Conservation (phyloP, 164 flowering plant species). For the Magnolia sinica region DNA sequence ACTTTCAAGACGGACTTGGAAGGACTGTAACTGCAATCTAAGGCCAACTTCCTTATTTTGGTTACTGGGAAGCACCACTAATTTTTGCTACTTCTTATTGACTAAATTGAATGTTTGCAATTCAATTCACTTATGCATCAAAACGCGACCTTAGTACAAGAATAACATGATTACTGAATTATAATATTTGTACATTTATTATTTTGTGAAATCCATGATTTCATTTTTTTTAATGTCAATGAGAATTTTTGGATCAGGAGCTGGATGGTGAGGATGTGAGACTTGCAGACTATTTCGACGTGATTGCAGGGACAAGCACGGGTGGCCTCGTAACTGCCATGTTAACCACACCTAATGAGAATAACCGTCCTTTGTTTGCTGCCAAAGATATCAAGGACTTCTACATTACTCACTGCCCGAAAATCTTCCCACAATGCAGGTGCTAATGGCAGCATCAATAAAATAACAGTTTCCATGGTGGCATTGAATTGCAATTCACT, state of each 20-base stretch:
- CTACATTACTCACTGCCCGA: conserved; percentile 22
- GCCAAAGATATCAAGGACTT: conserved; percentile 36
- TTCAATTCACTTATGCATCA: not conserved
- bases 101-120: not conserved
- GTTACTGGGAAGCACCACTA: too few species aligned
- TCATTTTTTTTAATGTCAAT: not conserved
- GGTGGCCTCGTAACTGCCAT: conserved; percentile 40
- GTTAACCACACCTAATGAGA: conserved; percentile 32
- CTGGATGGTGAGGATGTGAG: conserved; percentile 30
- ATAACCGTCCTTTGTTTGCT: conserved; percentile 33
- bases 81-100: too few species aligned
- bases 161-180: too few species aligned
- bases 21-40: too few species aligned
- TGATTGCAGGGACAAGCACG: conserved; percentile 40
- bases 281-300: conserved; percentile 41
- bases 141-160: not conserved
- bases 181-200: not conserved
- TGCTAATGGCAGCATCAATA: not conserved
- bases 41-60: too few species aligned
- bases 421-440: conserved; percentile 31
- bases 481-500: not conserved
- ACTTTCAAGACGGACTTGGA: too few species aligned
- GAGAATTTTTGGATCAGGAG: conserved; percentile 14
- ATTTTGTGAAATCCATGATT: not conserved
- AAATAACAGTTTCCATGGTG: not conserved